Conservation (phyloP, 2,329 filamentous ascomycete species). For the Dactylellina leptospora region DNA sequence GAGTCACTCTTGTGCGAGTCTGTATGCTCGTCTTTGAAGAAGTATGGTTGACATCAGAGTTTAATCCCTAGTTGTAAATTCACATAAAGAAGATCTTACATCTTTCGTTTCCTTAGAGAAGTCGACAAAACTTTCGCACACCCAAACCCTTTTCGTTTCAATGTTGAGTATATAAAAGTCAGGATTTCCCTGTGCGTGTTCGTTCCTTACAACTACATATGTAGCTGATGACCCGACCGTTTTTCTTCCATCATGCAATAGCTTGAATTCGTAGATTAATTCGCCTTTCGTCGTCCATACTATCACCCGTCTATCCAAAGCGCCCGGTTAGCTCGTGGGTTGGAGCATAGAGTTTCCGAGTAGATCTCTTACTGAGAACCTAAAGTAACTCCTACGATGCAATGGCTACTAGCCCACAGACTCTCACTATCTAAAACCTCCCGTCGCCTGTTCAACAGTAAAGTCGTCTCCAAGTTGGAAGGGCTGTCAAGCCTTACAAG, state of each 20-base stretch:
- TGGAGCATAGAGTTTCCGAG: too few species aligned
- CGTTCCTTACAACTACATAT: constrained; percentile 26
- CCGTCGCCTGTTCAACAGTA: constrained; percentile 14
- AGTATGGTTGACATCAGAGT: too few species aligned
- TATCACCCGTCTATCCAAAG: constrained; percentile 4
- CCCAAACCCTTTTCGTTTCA: not conserved
- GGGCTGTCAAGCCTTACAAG: not conserved
- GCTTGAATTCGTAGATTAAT: constrained; percentile 11
- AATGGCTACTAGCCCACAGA: constrained; percentile 7
- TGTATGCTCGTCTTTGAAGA: too few species aligned
- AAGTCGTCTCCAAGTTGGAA: not conserved
- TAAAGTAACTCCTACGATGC: constrained; percentile 9
- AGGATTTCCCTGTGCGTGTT: not conserved
- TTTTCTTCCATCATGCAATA: constrained; percentile 8
- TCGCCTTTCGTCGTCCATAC: constrained; percentile 33
- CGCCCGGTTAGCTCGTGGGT: too few species aligned
- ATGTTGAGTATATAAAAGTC: constrained; percentile 28
- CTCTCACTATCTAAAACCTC: constrained; percentile 3
- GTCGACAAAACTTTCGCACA: constrained; percentile 6
- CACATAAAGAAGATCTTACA: too few species aligned
- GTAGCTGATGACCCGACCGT: constrained; percentile 17
- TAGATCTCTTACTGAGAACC: constrained; percentile 13
- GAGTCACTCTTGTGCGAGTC: too few species aligned
- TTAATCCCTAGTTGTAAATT: too few species aligned
- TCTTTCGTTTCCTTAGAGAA: not conserved